Conservation (phyloP, 371 early-diverging fungal species). For the Haplosporangium sp. region DNA sequence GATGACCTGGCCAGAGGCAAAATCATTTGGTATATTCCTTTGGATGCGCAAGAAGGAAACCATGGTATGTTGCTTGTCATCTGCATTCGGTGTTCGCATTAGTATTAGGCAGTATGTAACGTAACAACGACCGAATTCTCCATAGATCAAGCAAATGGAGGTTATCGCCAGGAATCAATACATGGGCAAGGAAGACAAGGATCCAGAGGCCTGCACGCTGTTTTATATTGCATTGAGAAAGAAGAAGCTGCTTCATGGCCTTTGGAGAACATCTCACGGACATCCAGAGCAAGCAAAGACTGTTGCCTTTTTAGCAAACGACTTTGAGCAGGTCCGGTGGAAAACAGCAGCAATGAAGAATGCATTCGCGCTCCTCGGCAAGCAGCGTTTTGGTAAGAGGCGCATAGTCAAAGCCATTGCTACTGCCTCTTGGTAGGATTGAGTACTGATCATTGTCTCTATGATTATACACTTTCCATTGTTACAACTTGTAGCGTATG, state of each 20-base stretch:
- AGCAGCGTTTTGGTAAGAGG: slow-evolving; percentile 86
- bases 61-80: slow-evolving; percentile 63
- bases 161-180: slow-evolving; percentile 90
- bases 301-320: slow-evolving; percentile 89
- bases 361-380: slow-evolving; percentile 95
- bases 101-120: neutral
- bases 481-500: slow-evolving; percentile 71
- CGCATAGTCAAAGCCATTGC: no score
- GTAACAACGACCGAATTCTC: neutral
- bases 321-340: slow-evolving; percentile 90
- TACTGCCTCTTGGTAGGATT: neutral
- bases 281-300: slow-evolving; percentile 92
- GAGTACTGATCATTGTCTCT: neutral
- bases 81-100: neutral
- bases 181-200: slow-evolving; percentile 77
- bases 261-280: slow-evolving; percentile 88
- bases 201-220: slow-evolving; percentile 86
- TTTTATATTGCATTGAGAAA: slow-evolving; percentile 90
- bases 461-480: neutral
- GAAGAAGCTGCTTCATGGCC: slow-evolving; percentile 83
- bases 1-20: slow-evolving; percentile 84
- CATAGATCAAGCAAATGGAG: slow-evolving; percentile 79
- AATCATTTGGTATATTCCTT: slow-evolving; percentile 82
- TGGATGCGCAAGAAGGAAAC: slow-evolving; percentile 86
- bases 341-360: slow-evolving; percentile 95